Evolutionary conservation across 768 basidiomycete species (phyloP).

Genomic region (Rhizopogon vesiculosus): DNA sequence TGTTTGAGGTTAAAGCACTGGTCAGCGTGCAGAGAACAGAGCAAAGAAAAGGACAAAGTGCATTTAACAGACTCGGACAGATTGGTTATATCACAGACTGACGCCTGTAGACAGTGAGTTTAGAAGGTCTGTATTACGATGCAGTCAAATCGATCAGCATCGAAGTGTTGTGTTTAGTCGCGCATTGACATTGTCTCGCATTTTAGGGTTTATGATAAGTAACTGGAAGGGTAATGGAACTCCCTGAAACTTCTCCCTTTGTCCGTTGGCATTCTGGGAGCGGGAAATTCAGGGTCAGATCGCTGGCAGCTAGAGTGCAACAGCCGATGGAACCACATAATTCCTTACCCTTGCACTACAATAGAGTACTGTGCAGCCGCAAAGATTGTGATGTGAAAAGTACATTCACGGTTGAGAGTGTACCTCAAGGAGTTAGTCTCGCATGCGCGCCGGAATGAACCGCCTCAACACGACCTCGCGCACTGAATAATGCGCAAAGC

Average conservation of each 20-base stretch:
- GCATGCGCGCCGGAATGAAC: slow-evolving; percentile 90
- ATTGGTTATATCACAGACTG: too few relatives aligned
- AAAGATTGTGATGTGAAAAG: too few relatives aligned
- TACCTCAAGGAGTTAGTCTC: slow-evolving; percentile 48
- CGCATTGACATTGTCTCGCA: background rate
- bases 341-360: background rate
- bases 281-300: background rate
- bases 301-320: background rate
- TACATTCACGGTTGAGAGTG: background rate
- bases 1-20: too few relatives aligned
- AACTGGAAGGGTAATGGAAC: background rate
- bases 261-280: background rate
- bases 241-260: background rate
- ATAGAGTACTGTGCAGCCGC: background rate
- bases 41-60: too few relatives aligned
- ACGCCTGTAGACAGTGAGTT: too few relatives aligned
- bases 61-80: too few relatives aligned
- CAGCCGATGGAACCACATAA: background rate
- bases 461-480: slow-evolving; percentile 80
- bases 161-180: background rate
- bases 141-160: background rate
- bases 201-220: background rate
- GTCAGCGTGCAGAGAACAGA: too few relatives aligned
- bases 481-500: slow-evolving; percentile 72
- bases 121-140: too few relatives aligned